These are phyloP conservation scores for Malus orientalis DNA, from an alignment of 306 rosid genomes.

Conservation along the genomic window DNA sequence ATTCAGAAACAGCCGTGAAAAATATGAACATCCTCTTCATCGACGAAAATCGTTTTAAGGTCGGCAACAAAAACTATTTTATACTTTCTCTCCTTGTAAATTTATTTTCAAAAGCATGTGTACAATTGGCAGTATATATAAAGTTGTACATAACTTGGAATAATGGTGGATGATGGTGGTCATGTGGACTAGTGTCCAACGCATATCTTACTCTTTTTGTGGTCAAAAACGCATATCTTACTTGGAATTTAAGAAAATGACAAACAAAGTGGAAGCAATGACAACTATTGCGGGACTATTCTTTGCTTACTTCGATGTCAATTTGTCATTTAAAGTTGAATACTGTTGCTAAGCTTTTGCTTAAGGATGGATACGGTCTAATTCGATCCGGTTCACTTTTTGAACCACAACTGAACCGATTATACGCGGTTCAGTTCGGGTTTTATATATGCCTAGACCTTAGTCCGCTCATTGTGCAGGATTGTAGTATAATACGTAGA, in stretches of 20 bases:
- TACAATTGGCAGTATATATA: no score
- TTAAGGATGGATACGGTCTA: no score
- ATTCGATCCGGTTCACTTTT: no score
- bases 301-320: neutral
- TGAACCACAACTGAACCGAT: no score
- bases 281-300: constrained; percentile 3
- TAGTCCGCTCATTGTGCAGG: neutral
- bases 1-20: no score
- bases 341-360: neutral
- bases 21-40: no score
- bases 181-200: neutral
- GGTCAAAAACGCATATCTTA: neutral
- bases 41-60: no score
- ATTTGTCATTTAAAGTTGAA: neutral
- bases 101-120: no score
- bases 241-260: constrained; percentile 13
- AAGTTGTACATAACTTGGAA: neutral
- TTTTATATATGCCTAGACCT: neutral
- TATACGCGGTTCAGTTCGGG: no score
- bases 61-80: no score
- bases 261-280: constrained; percentile 5
- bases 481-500: neutral
- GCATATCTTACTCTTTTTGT: neutral
- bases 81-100: no score
- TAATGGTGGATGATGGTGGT: neutral